phyloP scores from a whole-genome alignment of 2,329 filamentous ascomycete species.

The Diaporthe vaccinii region DNA sequence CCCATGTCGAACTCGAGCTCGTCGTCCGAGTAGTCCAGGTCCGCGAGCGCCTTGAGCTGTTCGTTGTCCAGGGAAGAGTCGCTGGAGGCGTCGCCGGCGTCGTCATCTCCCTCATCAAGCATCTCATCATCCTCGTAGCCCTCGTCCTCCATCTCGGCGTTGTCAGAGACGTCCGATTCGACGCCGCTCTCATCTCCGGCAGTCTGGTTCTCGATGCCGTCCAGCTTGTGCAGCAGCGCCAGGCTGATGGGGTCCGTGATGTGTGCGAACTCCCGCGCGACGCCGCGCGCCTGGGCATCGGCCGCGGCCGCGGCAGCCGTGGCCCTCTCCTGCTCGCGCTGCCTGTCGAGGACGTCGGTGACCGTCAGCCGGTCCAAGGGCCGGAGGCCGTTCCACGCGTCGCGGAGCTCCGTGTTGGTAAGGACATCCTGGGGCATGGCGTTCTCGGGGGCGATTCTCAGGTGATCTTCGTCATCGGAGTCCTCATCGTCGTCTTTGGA shows the following conservation, averaged over 20 bases:
- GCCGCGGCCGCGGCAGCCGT: neutral
- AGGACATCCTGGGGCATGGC: conserved; percentile 29
- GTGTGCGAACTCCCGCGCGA: conserved; percentile 24
- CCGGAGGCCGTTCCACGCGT: conserved; percentile 27
- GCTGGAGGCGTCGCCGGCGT: neutral
- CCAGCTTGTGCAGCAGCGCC: conserved; percentile 32
- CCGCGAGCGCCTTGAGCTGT: conserved; percentile 37
- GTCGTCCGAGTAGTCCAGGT: conserved; percentile 36
- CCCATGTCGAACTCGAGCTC: conserved; percentile 31
- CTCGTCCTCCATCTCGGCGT: neutral
- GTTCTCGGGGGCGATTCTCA: neutral
- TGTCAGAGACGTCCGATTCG: no score
- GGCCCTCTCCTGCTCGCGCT: neutral
- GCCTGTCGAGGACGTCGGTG: neutral
- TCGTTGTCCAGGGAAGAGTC: conserved; percentile 34
- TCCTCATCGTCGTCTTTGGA: neutral
- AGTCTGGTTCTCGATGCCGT: conserved; percentile 6
- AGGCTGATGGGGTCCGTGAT: conserved; percentile 32
- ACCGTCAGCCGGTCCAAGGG: conserved; percentile 18
- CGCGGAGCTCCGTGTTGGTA: conserved; percentile 7
- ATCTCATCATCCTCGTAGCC: neutral
- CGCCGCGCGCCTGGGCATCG: neutral
- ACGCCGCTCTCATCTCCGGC: neutral
- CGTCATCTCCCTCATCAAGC: neutral
- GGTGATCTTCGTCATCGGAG: neutral